Evolutionary conservation across 2,329 filamentous ascomycete genomes (phyloP), one percentile per base, ranked within the genome.

Genomic region (Pseudocercospora musae): DNA sequence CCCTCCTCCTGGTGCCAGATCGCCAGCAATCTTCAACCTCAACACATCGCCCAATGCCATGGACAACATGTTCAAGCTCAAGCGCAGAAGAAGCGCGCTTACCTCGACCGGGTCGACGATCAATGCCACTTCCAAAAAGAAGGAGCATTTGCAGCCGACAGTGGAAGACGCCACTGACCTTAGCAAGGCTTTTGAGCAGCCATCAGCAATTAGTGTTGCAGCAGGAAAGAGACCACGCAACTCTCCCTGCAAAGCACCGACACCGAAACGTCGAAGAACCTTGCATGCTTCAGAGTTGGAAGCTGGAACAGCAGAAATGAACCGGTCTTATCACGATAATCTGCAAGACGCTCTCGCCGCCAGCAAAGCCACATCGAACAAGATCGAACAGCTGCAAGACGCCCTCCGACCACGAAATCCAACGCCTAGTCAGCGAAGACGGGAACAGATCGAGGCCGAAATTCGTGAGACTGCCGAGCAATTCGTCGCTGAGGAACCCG

Each of bases 231-330:
- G 91, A 61, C 85, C 87, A 20, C 86, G 88, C 25, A 89, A 88
- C 7, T 93, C 91, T 8, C 92, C 92, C 0, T 85, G 87, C 27
- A 96, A 95, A 75, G 89, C 95, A 70, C 90, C 92, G 1, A 93
- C 89, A 0, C 91, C 92, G 0, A 98, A 98, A 76, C 86, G 94
- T 62, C 85, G 93, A 61, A 85, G 93, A 67, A 97, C 92, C 1
- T 80, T 96, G 27, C 86, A 91, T 70, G 84, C 74, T 58, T 68
- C 76, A n/a, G 74, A 75, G 37, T 76, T 81, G 8, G 82, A 86
- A 59, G 79, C 84, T 68, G 68, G 65, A 9, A 53, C 63, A 2
- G 58, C 65, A 15, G 63, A 63, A 4, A 63, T 62, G 11, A 70
- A 69, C 27, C 59, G 63, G 1, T 73, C 72, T 1, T 72, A 70